Evolutionary conservation across 1,284 basidiomycete genomes (phyloP), one percentile per base, ranked within the genome.

Genomic region (Leccinum solheimii): DNA sequence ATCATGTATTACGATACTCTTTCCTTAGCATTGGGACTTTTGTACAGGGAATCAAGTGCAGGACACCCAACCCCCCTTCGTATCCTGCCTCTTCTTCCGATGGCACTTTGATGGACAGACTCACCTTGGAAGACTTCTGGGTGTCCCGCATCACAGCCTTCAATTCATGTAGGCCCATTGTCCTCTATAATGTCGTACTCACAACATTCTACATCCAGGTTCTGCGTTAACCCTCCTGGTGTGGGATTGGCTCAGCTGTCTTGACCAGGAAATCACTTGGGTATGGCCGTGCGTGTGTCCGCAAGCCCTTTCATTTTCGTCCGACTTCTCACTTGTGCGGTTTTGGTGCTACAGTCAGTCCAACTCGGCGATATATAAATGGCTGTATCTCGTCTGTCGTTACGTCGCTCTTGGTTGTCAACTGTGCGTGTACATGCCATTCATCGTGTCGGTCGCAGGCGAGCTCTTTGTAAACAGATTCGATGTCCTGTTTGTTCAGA

Each of bases 241-340:
- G 11, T 63, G 62, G 62, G 62, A 64, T 36, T 64, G 64, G 64
- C 19, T 64, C 36, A 36, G 56, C 27, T 66, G 56, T 45, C 55
- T 63, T 26, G 64, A 66, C 36, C 11, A 66, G 10, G 61, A 63
- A 48, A 53, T 66, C 34, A 54, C 32, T 36, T 63, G 64, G 64
- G 52, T 63, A 63, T 63, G 61, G 56, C 56, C 43, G 60, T 66
- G 36, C 49, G 56, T 63, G 36, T 40, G 13, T 61, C n/a, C 5
- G 16, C 7, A 4, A 34, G 11, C 2, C 26, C 34, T 23, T n/a
- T 55, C 3, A 21, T 54, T 13, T 45, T 40, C 36, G 3, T 40
- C 21, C 32, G 14, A 16, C 32, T n/a, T 19, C 32, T 58, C 21
- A 51, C n/a, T 50, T 19, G 2, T n/a, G 34, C 26, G 19, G 8